These are phyloP conservation scores for Clausena lansium DNA, from an alignment of 345 rosid genomes.

Conservation along the genomic window DNA sequence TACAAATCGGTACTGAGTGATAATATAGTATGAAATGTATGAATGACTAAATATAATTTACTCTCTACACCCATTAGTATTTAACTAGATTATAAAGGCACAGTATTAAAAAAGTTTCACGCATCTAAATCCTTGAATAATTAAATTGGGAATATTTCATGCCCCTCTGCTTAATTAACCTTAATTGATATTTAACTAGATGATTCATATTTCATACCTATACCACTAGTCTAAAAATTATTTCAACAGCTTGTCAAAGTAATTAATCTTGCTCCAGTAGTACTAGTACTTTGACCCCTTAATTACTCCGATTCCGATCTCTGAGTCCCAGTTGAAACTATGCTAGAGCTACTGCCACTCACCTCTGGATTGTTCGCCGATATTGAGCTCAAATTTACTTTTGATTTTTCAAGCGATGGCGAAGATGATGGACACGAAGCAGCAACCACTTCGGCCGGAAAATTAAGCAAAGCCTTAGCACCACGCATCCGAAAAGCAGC, in stretches of 20 bases:
- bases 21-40: no score
- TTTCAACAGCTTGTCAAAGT: neutral
- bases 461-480: conserved; percentile 63
- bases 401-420: neutral
- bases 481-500: conserved; percentile 71
- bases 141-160: no score
- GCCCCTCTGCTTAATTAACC: neutral
- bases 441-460: conserved; percentile 37
- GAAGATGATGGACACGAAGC: conserved; percentile 8
- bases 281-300: neutral
- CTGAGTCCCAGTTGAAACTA: conserved; percentile 5
- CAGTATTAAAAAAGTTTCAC: neutral
- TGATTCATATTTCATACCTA: neutral
- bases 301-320: conserved; percentile 26
- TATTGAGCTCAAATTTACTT: neutral
- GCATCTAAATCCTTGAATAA: neutral
- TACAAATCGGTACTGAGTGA: no score
- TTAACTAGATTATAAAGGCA: neutral
- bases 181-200: no score
- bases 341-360: conserved; percentile 16
- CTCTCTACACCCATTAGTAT: no score
- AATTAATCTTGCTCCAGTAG: neutral
- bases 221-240: neutral
- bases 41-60: no score
- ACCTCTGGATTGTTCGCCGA: conserved; percentile 8